A percentile compares a stretch with the other conserved stretches of the same genome.
Conservation (phyloP, 305 asterid genomes). For the Plantago coronopus region DNA sequence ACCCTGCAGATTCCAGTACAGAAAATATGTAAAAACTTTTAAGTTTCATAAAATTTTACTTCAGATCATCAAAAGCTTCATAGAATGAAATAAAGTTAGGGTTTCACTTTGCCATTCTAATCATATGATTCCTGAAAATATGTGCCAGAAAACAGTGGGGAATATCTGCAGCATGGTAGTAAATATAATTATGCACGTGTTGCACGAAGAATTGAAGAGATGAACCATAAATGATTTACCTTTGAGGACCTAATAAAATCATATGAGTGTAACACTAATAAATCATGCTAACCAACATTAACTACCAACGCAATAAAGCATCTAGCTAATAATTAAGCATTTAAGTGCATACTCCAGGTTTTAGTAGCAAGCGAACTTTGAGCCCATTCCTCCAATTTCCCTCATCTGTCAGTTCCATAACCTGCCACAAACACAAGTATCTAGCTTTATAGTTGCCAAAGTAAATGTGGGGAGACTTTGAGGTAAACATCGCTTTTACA, state of each 20-base stretch:
- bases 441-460: constrained; percentile 13
- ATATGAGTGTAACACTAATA: constrained; percentile 1
- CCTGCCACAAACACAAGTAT: constrained; percentile 35
- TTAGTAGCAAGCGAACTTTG: constrained; percentile 66
- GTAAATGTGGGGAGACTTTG: neutral
- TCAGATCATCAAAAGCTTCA: no score
- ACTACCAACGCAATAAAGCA: constrained; percentile 1
- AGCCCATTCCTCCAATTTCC: constrained; percentile 85
- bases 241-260: neutral
- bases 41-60: neutral
- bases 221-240: neutral
- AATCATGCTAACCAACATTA: constrained; percentile 1
- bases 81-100: no score
- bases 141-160: no score
- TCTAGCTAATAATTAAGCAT: constrained; percentile 11
- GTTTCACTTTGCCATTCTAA: no score
- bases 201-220: neutral
- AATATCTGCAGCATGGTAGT: neutral
- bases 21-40: neutral
- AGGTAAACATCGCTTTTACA: neutral
- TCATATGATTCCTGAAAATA: no score
- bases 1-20: constrained; percentile 31
- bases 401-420: constrained; percentile 64
- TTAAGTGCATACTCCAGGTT: constrained; percentile 45
- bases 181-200: neutral